Evolutionary conservation across 768 basidiomycete genomes (phyloP).

Genomic region (Polyporus arcularius): DNA sequence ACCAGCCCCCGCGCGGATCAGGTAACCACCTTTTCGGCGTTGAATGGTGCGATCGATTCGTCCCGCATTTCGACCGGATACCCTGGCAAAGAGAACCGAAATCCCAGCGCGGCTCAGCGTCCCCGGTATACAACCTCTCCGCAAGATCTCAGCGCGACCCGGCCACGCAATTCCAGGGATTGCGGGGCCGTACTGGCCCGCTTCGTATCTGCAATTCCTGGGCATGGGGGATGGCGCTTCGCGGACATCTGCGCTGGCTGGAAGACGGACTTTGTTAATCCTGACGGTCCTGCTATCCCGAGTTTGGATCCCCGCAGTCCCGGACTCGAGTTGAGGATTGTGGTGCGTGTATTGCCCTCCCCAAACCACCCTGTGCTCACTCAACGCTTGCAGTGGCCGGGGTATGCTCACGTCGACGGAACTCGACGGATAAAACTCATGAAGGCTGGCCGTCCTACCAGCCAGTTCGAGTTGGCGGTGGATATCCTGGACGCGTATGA

Average conservation of each 20-base stretch:
- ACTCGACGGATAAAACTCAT: not conserved
- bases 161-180: too few relatives aligned
- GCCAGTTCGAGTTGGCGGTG: slow-evolving; percentile 1
- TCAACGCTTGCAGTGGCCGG: slow-evolving; percentile 6
- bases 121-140: too few relatives aligned
- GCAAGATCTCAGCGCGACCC: too few relatives aligned
- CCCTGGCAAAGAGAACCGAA: not conserved
- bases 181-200: too few relatives aligned
- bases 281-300: too few relatives aligned
- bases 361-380: not conserved
- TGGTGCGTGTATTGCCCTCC: not conserved
- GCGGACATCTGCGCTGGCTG: too few relatives aligned
- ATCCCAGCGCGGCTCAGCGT: not conserved
- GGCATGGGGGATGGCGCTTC: too few relatives aligned
- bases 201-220: too few relatives aligned
- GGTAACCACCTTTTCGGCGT: not conserved
- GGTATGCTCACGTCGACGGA: not conserved
- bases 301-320: not conserved
- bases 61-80: not conserved
- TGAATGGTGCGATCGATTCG: not conserved
- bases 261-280: too few relatives aligned
- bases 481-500: not conserved
- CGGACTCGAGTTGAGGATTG: not conserved
- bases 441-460: not conserved
- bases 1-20: not conserved